Evolutionary conservation across 768 basidiomycete genomes (phyloP), one percentile per base, ranked within the genome.

Genomic region (Pleurotus pulmonarius): DNA sequence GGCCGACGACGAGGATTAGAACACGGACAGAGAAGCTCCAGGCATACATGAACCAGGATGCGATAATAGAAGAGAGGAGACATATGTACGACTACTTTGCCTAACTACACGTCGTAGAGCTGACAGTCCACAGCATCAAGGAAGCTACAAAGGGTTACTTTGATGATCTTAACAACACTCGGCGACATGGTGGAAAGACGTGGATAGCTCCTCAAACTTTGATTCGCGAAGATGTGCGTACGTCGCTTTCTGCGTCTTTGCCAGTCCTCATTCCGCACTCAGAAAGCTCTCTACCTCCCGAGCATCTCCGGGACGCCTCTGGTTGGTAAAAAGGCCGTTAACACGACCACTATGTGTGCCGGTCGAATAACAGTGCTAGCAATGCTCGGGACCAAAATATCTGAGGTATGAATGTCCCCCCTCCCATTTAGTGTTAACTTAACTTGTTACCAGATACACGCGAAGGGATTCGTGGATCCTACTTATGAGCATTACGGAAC

Each of bases 221-320:
- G 63, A 94, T 98, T 60, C 84, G 86, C 25, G 91, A 94, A 74
- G 92, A 96, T 61, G 95, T 95, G 65, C 62, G 90, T 79, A 25
- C 15, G 44, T 12, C 22, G 24, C 16, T 46, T 18, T 15, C 8
- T 38, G 11, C 46, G 0, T 58, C 13, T 44, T 22, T 13, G 11
- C 22, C 4, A 12, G 13, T 16, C 15, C 22, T 46, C 16, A 44
- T 15, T 54, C 62, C 49, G 61, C 56, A 29, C 6, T 11, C 9
- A 98, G 95, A 90, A 87, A 87, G 85, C 96, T 13, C 74, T 95
- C 3, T 97, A 94, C 72, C 86, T 98, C 56, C 96, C 96, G 2
- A 86, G 97, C 65, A 82, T 98, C 24, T 70, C 73, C 1, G 96
- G 96, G 0, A 86, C 81, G 47, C 77, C 83, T 24, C 69, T 98